Conservation (phyloP, 306 rosid genomes). For the Lathyrus oleraceus region DNA sequence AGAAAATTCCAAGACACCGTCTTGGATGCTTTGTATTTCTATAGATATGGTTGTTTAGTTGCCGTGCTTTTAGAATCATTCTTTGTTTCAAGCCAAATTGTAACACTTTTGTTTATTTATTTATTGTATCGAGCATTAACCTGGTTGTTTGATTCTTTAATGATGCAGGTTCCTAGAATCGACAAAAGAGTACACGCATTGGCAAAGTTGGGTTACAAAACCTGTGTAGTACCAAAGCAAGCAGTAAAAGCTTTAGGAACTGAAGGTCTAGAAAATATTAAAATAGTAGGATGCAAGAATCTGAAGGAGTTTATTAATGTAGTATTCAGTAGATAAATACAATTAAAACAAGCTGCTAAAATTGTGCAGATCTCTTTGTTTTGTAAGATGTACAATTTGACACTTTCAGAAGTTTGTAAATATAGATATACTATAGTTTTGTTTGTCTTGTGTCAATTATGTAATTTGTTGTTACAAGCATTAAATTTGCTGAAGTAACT, state of each 20-base stretch:
- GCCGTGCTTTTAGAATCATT: background rate
- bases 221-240: constrained; percentile 68
- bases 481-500: constrained; percentile 20
- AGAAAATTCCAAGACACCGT: constrained; percentile 12
- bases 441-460: constrained; percentile 7
- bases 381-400: constrained; percentile 9
- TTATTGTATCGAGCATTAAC: constrained; percentile 15
- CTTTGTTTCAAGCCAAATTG: constrained; percentile 22
- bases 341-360: constrained; percentile 29
- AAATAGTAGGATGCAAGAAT: constrained; percentile 65
- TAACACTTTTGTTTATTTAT: background rate
- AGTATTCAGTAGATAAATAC: constrained; percentile 44
- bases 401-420: constrained; percentile 8
- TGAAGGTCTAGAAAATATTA: constrained; percentile 42
- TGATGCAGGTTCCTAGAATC: constrained; percentile 72
- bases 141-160: constrained; percentile 9
- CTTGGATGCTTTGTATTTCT: constrained; percentile 25
- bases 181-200: constrained; percentile 76
- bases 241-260: constrained; percentile 52
- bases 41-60: constrained; percentile 1
- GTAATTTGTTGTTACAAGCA: background rate
- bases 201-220: constrained; percentile 74
- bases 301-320: constrained; percentile 76
- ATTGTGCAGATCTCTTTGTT: constrained; percentile 25
- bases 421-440: constrained; percentile 7